phyloP scores from a whole-genome alignment of 1,284 basidiomycete species.

The Chiua sp. region DNA sequence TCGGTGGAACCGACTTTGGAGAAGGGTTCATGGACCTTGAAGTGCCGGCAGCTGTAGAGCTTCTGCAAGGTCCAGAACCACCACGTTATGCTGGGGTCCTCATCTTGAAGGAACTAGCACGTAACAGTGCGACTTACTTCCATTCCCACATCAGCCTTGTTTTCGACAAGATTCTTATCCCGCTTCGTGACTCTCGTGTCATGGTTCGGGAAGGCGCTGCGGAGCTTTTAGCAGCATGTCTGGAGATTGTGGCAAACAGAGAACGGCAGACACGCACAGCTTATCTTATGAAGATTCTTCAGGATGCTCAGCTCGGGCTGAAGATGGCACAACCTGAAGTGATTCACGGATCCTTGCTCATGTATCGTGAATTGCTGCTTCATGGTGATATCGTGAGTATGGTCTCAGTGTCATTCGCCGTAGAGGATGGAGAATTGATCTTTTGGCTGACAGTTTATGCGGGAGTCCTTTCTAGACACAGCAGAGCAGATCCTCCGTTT shows the following conservation, averaged over 20 bases:
- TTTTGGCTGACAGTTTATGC: conserved; percentile 77
- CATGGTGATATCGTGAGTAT: conserved; percentile 90
- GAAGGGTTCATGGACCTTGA: conserved; percentile 89
- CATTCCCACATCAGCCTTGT: conserved; percentile 86
- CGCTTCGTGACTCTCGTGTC: conserved; percentile 83
- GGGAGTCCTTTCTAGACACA: conserved; percentile 86
- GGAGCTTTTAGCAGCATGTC: conserved; percentile 86
- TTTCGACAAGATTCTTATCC: conserved; percentile 90
- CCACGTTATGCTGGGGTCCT: conserved; percentile 86
- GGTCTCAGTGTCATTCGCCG: neutral
- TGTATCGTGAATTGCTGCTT: conserved; percentile 90
- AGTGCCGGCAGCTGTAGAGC: conserved; percentile 80
- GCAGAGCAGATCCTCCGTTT: conserved; percentile 93
- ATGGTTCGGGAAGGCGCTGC: conserved; percentile 92
- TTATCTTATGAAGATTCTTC: conserved; percentile 80
- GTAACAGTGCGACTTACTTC: conserved; percentile 86
- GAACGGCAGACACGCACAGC: conserved; percentile 72
- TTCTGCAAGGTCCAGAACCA: conserved; percentile 78
- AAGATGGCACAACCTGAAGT: conserved; percentile 83
- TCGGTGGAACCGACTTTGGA: conserved; percentile 82
- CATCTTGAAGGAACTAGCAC: conserved; percentile 90
- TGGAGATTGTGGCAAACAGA: conserved; percentile 82
- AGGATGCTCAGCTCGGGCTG: conserved; percentile 89
- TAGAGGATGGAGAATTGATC: conserved; percentile 8
- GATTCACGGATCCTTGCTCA: conserved; percentile 93